Base-by-base conservation (phyloP, 371 early-diverging fungal species). In the Mortierella sp. region DNA sequence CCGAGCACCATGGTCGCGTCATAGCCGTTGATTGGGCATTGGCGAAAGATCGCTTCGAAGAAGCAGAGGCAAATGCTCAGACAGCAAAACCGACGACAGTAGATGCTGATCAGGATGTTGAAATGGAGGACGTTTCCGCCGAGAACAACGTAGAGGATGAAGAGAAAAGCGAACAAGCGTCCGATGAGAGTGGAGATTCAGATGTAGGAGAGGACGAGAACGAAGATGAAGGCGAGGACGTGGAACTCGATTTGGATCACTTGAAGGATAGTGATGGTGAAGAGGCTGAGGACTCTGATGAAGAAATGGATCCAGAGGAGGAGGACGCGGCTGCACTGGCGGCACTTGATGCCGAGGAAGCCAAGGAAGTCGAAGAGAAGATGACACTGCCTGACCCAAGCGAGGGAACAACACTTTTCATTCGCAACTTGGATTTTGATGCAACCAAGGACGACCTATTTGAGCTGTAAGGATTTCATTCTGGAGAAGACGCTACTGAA, bases 371-470 rank as follows among this genome's bases (percentile, higher is more conserved):
- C 27, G 66, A 59, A 28, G 70, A 39, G 48, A 63, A 71, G 56
- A 41, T 72, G 65, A 53, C 47, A 34, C 50, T 79, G 21, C 87
- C 87, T 13, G 73, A 80, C 1, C 71, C 81, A 44, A 78, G 83
- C 28, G 88, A 87, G 50, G 92, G 90, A 25, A 86, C 89, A 57
- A 97, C 98, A 3, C 83, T 97, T 29, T 98, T 98, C 79, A 83
- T 98, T 34, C 88, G 97, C 48, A 98, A 98, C 78, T 72, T 98
- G 51, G 84, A 92, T 29, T 97, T 95, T 67, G 97, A 96, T 34
- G 88, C 94, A 1, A 91, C 89, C 12, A 92, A 96, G 71, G 91
- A 92, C 44, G 93, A 89, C 50, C 83, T 98, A 14, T 81, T 83
- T 60, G 88, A 88, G 57, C 74, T 86, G 89, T 89, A 82, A 82